phyloP scores from a whole-genome alignment of 2,329 filamentous ascomycete genomes.

The Eutypella sp. region DNA sequence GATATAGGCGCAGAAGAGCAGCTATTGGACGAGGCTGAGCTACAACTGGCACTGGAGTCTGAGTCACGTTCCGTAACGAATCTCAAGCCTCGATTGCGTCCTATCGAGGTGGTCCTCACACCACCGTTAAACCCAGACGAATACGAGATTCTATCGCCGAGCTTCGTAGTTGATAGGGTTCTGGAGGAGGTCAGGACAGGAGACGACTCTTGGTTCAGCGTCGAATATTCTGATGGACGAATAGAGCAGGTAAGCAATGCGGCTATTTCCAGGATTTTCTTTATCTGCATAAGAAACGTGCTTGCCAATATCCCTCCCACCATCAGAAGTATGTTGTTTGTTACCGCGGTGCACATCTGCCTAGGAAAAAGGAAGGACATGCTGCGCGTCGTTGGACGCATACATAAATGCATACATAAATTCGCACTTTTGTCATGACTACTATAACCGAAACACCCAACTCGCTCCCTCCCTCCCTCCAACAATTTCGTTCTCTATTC shows the following conservation, averaged over 20 bases:
- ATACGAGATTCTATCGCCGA: slow-evolving; percentile 24
- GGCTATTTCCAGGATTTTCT: not conserved
- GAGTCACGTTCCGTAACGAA: not conserved
- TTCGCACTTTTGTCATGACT: no score
- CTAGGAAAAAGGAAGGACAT: no score
- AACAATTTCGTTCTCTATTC: no score
- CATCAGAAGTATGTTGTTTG: no score
- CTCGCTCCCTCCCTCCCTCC: no score
- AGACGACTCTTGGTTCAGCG: slow-evolving; percentile 26
- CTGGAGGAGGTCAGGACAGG: slow-evolving; percentile 23
- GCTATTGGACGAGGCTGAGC: slow-evolving; percentile 4
- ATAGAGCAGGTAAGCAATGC: slow-evolving; percentile 38
- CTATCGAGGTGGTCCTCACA: slow-evolving; percentile 25
- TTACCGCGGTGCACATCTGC: no score
- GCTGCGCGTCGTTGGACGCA: no score
- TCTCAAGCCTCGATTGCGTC: slow-evolving; percentile 6
- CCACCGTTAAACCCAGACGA: slow-evolving; percentile 19
- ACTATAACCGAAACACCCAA: no score
- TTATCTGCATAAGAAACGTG: slow-evolving; percentile 12
- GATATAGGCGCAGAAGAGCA: not conserved
- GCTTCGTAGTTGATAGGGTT: slow-evolving; percentile 34
- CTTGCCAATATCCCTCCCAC: no score
- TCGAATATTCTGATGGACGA: slow-evolving; percentile 44
- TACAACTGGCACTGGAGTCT: slow-evolving; percentile 1
- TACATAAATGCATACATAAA: no score